Percentiles rank a stretch among this genome's conserved stretches.
These are phyloP conservation scores for Fragilaria radians DNA, from an alignment of 108 stramenopile species.

Conservation along the genomic window DNA sequence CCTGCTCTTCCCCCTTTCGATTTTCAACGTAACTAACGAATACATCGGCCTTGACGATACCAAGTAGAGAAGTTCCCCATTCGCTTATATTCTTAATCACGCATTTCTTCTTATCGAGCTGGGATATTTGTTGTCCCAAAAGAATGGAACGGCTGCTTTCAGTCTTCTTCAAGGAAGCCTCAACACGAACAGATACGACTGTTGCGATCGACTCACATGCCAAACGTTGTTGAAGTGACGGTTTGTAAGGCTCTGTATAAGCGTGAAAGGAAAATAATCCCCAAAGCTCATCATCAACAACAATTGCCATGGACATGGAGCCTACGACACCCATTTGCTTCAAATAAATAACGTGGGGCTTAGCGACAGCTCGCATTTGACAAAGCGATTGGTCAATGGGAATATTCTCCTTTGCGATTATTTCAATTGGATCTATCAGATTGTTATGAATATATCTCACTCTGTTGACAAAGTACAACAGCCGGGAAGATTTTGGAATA, in stretches of 20 bases:
- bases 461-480: conserved; percentile 16
- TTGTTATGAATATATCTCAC: conserved; percentile 17
- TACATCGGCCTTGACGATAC: conserved; percentile 13
- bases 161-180: conserved; percentile 9
- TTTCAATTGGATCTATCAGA: conserved; percentile 2
- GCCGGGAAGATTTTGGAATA: conserved; percentile 12
- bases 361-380: too few species aligned
- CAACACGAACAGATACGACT: conserved; percentile 10
- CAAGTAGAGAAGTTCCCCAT: conserved; percentile 2
- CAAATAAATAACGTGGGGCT: too few species aligned
- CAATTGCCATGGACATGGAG: too few species aligned
- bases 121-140: conserved; percentile 6
- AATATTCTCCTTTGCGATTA: neutral
- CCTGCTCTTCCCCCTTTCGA: neutral
- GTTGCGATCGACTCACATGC: too few species aligned
- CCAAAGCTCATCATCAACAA: too few species aligned
- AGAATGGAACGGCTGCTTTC: conserved; percentile 11
- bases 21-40: conserved; percentile 7
- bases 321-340: too few species aligned
- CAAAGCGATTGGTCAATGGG: too few species aligned
- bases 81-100: conserved; percentile 1
- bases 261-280: too few species aligned
- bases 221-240: too few species aligned
- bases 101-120: neutral
- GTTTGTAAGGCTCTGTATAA: too few species aligned